A percentile compares a stretch with the other conserved stretches of the same genome.
Conservation (phyloP, 2,329 filamentous ascomycete species). For the Fusarium brachygibbosum region DNA sequence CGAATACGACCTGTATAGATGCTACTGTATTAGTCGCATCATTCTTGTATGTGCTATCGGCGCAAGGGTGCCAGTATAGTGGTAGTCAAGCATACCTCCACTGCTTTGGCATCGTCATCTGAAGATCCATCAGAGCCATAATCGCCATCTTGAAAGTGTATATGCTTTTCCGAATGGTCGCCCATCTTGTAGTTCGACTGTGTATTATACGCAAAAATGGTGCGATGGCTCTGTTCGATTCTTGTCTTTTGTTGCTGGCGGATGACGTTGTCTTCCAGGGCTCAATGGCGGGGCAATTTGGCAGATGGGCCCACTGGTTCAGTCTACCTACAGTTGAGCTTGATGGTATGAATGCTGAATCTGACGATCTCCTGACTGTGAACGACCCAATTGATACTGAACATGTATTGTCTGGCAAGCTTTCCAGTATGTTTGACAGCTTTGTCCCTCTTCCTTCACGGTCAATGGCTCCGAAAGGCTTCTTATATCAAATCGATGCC, state of each 20-base stretch:
- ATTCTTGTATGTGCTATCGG: background rate
- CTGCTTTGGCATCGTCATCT: conserved; percentile 61
- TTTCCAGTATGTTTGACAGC: background rate
- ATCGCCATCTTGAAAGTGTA: conserved; percentile 53
- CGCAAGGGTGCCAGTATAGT: background rate
- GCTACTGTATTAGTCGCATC: conserved; percentile 15
- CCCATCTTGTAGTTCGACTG: conserved; percentile 29
- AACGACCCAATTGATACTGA: background rate
- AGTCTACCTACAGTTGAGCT: background rate
- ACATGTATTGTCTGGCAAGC: background rate
- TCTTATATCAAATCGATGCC: background rate
- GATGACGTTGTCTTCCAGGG: conserved; percentile 35
- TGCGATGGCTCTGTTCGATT: conserved; percentile 6
- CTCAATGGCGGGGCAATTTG: conserved; percentile 36
- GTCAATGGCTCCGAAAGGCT: background rate
- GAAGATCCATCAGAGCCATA: conserved; percentile 61
- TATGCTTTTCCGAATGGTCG: conserved; percentile 41
- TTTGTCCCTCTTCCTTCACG: background rate
- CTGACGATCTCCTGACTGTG: conserved; percentile 1
- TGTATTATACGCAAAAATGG: conserved; percentile 2
- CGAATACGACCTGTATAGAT: conserved; percentile 69
- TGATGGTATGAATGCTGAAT: background rate
- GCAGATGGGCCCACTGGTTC: conserved; percentile 23
- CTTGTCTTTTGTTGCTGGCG: conserved; percentile 12
- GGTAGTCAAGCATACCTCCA: conserved; percentile 61